Conservation (phyloP, 257 asterid species). For the Lithospermum erythrorhizon region DNA sequence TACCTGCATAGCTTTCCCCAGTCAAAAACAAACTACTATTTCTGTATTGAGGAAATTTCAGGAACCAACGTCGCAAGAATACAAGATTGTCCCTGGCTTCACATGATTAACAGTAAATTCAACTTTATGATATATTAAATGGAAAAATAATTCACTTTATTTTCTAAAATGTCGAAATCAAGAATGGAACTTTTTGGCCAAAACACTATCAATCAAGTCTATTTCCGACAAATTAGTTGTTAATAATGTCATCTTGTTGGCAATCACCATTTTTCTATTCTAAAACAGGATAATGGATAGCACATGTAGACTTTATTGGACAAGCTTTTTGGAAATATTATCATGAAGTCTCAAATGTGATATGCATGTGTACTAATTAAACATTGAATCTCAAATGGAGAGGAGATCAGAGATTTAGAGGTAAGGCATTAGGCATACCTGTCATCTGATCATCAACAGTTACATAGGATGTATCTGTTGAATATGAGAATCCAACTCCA, state of each 20-base stretch:
- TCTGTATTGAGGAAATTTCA: conserved; percentile 41
- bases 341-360: conserved; percentile 2
- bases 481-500: conserved; percentile 66
- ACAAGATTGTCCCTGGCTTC: conserved; percentile 53
- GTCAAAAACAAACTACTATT: conserved; percentile 42
- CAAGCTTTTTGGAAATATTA: conserved; percentile 2
- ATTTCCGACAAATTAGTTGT: background rate
- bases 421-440: conserved; percentile 23
- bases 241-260: background rate
- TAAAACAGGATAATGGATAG: background rate
- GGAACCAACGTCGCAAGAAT: conserved; percentile 57
- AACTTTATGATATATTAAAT: conserved; percentile 14
- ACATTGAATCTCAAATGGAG: background rate
- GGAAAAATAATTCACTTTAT: conserved; percentile 1
- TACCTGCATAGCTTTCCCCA: conserved; percentile 76
- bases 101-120: conserved; percentile 12
- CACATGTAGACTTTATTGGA: conserved; percentile 1
- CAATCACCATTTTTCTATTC: background rate
- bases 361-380: conserved; percentile 6
- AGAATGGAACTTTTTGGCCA: background rate
- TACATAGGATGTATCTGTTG: conserved; percentile 31
- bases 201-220: background rate
- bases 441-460: conserved; percentile 50
- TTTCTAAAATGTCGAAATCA: background rate
- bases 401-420: background rate